Evolutionary conservation across 2,329 filamentous ascomycete genomes (phyloP).

Genomic region (Monosporascus sp.): DNA sequence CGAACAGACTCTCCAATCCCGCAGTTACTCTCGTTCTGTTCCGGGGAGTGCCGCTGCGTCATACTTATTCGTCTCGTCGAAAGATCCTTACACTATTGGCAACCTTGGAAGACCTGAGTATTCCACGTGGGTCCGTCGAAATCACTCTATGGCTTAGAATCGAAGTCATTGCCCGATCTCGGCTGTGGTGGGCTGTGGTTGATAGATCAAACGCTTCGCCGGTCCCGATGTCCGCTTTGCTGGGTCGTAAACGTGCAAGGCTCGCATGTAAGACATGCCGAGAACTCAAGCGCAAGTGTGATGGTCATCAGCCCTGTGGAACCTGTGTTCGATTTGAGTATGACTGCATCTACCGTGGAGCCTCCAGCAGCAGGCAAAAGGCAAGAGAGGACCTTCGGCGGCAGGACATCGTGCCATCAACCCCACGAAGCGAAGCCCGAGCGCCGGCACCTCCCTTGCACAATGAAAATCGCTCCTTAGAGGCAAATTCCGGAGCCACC

Average conservation of each 20-base stretch:
- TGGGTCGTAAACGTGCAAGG: slow-evolving; percentile 30
- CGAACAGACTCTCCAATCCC: not conserved
- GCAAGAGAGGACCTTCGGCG: not conserved
- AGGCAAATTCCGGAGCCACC: slow-evolving; percentile 53
- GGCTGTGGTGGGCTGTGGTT: not conserved
- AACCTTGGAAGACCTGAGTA: not conserved
- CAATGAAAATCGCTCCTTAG: slow-evolving; percentile 36
- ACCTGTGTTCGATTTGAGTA: slow-evolving; percentile 51
- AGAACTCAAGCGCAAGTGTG: slow-evolving; percentile 52
- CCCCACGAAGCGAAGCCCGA: not conserved
- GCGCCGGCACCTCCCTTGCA: slow-evolving; percentile 10
- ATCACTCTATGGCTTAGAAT: not conserved
- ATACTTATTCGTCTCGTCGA: no score
- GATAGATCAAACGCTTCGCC: not conserved
- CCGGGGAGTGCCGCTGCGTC: not conserved
- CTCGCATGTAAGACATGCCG: slow-evolving; percentile 47
- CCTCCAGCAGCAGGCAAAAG: slow-evolving; percentile 13
- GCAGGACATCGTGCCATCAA: not conserved
- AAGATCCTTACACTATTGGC: no score
- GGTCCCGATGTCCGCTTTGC: not conserved
- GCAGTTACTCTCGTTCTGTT: not conserved
- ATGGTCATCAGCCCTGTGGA: slow-evolving; percentile 46
- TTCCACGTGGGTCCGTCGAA: not conserved
- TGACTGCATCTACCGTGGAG: slow-evolving; percentile 43
- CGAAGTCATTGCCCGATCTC: not conserved